Evolutionary conservation across 139 green algal genomes (phyloP).

Genomic region (Chlorella vulgaris): DNA sequence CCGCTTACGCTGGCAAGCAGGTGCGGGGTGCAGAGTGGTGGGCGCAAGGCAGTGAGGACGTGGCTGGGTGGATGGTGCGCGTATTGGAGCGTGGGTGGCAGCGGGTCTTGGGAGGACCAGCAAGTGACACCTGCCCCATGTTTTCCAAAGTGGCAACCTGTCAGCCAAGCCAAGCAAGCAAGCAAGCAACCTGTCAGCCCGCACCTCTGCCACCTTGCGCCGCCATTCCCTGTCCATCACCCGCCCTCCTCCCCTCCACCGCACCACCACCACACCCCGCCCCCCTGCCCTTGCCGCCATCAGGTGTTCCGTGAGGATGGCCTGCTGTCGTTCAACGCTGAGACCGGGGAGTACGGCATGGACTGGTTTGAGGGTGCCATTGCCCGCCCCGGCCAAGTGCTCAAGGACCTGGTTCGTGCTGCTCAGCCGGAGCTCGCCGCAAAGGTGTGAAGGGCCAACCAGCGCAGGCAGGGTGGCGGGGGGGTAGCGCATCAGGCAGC

Average conservation of each 20-base stretch:
- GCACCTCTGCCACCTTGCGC: no score
- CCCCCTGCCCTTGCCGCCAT: neutral
- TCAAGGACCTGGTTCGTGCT: conserved; percentile 58
- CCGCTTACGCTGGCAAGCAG: conserved; percentile 15
- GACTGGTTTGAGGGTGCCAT: conserved; percentile 82
- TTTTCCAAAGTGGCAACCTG: no score
- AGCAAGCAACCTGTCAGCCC: no score
- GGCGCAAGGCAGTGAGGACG: neutral
- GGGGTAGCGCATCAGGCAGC: no score
- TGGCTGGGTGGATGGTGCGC: neutral
- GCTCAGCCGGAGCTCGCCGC: conserved; percentile 27
- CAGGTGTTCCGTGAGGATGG: conserved; percentile 53
- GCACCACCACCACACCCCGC: neutral
- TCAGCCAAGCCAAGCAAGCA: no score
- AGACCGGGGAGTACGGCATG: conserved; percentile 5
- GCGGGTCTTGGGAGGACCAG: neutral
- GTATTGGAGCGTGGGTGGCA: neutral
- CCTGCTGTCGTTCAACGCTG: conserved; percentile 31
- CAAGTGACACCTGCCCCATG: neutral
- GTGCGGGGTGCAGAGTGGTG: neutral
- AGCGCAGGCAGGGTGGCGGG: neutral
- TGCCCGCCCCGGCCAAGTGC: conserved; percentile 63
- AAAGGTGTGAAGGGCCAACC: neutral
- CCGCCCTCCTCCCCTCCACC: neutral
- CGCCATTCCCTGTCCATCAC: neutral